A percentile compares a stretch with the other conserved stretches of the same genome.
These are phyloP conservation scores for Thyridium curvatum DNA, from an alignment of 2,329 filamentous ascomycete genomes.

Conservation along the genomic window DNA sequence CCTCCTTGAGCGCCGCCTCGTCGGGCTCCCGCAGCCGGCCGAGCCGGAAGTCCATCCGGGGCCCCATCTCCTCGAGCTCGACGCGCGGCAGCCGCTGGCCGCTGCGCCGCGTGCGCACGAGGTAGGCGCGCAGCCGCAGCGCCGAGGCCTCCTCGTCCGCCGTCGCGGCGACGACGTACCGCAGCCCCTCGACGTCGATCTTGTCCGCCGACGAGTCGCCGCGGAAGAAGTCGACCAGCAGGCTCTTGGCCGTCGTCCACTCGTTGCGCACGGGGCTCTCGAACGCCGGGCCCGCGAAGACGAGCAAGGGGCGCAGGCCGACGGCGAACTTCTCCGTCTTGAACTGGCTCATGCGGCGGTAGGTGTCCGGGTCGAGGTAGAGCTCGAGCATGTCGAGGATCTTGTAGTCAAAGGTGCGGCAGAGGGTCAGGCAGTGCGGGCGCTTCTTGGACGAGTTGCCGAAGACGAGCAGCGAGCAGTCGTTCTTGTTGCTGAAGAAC, in stretches of 20 bases:
- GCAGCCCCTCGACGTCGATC: slow-evolving; percentile 91
- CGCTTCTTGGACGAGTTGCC: slow-evolving; percentile 88
- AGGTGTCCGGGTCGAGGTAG: slow-evolving; percentile 68
- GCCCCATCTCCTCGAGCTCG: slow-evolving; percentile 92
- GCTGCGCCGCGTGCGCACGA: slow-evolving; percentile 78
- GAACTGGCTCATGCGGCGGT: slow-evolving; percentile 67
- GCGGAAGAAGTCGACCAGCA: slow-evolving; percentile 88
- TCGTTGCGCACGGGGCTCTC: slow-evolving; percentile 73
- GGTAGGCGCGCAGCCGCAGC: slow-evolving; percentile 71
- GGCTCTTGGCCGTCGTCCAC: slow-evolving; percentile 79
- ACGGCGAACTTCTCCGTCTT: slow-evolving; percentile 69
- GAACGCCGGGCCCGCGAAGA: slow-evolving; percentile 86
- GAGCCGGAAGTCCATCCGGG: slow-evolving; percentile 84
- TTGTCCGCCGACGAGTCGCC: slow-evolving; percentile 68
- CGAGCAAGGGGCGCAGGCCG: slow-evolving; percentile 80
- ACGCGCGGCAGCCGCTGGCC: slow-evolving; percentile 84
- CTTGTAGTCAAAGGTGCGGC: slow-evolving; percentile 78
- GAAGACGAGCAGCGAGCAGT: slow-evolving; percentile 72
- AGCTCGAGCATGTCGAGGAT: slow-evolving; percentile 94
- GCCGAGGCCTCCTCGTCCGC: slow-evolving; percentile 57
- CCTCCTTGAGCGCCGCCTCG: slow-evolving; percentile 75
- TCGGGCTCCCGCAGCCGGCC: slow-evolving; percentile 78
- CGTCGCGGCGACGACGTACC: slow-evolving; percentile 79
- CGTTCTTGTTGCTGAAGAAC: slow-evolving; percentile 96
- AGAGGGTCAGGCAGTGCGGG: slow-evolving; percentile 81